A percentile compares a stretch with the other conserved stretches of the same genome.
Conservation (phyloP, 768 basidiomycete species). For the Podaxis pistillaris region DNA sequence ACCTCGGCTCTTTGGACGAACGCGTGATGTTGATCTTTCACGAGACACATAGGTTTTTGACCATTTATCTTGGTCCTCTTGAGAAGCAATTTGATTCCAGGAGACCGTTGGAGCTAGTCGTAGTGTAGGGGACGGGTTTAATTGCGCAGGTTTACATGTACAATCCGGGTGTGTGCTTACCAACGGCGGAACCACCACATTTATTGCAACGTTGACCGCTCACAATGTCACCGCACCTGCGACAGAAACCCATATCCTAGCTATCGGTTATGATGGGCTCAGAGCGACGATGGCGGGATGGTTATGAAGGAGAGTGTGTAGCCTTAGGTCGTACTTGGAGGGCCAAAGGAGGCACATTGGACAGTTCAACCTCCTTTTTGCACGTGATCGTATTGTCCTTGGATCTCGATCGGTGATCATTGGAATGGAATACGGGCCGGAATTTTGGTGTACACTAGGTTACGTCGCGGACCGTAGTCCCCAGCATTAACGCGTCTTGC, state of each 20-base stretch:
- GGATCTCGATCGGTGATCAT: background rate
- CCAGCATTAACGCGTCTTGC: background rate
- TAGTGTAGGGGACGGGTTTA: slow-evolving; percentile 1
- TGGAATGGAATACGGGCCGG: slow-evolving; percentile 3
- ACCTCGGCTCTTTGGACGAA: slow-evolving; percentile 27
- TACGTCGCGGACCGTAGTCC: background rate
- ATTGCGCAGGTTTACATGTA: background rate
- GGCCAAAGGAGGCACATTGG: slow-evolving; percentile 4
- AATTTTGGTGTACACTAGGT: background rate
- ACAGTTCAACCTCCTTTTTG: slow-evolving; percentile 12
- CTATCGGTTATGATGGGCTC: background rate
- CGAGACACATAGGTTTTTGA: slow-evolving; percentile 72
- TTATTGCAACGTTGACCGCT: slow-evolving; percentile 59
- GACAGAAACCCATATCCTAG: slow-evolving; percentile 73
- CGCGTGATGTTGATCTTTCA: slow-evolving; percentile 44
- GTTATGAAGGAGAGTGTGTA: background rate
- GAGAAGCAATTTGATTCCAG: slow-evolving; percentile 51
- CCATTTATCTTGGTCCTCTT: slow-evolving; percentile 65
- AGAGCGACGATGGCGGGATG: background rate
- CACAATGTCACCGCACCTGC: slow-evolving; percentile 84
- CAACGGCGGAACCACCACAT: slow-evolving; percentile 78
- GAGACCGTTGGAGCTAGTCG: slow-evolving; percentile 63
- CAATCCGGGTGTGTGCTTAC: slow-evolving; percentile 44
- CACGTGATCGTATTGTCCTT: background rate
- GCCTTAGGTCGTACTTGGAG: background rate